Evolutionary conservation across 2,329 filamentous ascomycete species (phyloP).

Genomic region (Metarhizium rileyi): DNA sequence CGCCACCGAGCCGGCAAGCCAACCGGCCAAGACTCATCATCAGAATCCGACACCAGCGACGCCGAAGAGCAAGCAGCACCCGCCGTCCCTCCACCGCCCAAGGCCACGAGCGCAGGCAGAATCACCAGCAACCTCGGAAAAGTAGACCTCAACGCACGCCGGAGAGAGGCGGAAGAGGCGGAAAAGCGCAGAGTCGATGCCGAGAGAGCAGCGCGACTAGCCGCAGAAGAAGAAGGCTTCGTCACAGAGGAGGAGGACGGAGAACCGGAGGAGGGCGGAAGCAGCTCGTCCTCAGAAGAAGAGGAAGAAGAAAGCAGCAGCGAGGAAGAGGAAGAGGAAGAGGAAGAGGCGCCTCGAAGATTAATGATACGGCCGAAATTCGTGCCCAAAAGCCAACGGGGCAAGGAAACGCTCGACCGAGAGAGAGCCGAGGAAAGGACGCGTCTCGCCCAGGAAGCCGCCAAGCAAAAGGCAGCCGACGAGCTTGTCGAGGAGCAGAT

Average conservation of each 20-base stretch:
- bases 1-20: constrained; percentile 83
- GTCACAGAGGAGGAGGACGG: constrained; percentile 45
- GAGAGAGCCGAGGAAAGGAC: constrained; percentile 25
- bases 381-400: constrained; percentile 48
- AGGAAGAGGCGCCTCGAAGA: constrained; percentile 46
- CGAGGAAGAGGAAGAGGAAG: constrained; percentile 32
- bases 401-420: constrained; percentile 18
- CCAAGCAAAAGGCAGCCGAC: constrained; percentile 61
- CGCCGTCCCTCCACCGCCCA: constrained; percentile 44
- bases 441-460: constrained; percentile 45
- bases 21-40: constrained; percentile 43
- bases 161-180: constrained; percentile 35
- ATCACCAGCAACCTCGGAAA: constrained; percentile 45
- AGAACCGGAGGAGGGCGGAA: constrained; percentile 35
- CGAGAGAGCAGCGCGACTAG: constrained; percentile 39
- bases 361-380: constrained; percentile 56
- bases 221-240: constrained; percentile 53
- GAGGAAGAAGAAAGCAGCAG: constrained; percentile 32
- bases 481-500: constrained; percentile 82
- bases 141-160: constrained; percentile 40
- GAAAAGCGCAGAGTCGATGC: constrained; percentile 38
- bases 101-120: constrained; percentile 44
- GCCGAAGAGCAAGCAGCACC: constrained; percentile 18
- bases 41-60: constrained; percentile 41
- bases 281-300: constrained; percentile 32